Evolutionary conservation across 306 rosid genomes (phyloP).

Genomic region (Quercus rubra): DNA sequence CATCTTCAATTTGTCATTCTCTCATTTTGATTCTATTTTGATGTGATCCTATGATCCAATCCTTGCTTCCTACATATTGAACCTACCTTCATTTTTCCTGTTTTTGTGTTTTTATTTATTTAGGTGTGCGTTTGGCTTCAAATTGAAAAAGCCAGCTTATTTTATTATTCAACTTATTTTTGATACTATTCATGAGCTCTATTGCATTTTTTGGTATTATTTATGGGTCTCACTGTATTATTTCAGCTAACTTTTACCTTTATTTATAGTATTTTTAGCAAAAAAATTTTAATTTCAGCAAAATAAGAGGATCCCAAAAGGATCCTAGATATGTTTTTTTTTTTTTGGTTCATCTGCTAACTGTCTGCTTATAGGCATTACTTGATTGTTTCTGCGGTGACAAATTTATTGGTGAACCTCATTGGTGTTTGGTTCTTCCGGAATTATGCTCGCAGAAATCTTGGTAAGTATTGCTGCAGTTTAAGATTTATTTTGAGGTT

Average conservation of each 20-base stretch:
- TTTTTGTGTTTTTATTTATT: neutral
- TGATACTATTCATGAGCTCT: too few species aligned
- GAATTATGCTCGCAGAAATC: constrained; percentile 90
- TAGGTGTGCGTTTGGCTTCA: too few species aligned
- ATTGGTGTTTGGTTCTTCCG: constrained; percentile 99
- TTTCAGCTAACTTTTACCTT: too few species aligned
- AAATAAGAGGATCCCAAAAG: too few species aligned
- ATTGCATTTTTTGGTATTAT: too few species aligned
- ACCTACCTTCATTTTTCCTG: neutral
- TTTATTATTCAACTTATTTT: too few species aligned
- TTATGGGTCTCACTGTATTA: too few species aligned
- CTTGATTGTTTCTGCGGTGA: constrained; percentile 89
- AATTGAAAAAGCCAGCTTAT: too few species aligned
- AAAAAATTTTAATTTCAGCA: too few species aligned
- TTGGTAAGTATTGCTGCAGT: constrained; percentile 52
- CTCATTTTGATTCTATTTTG: constrained; percentile 3
- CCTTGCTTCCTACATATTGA: neutral
- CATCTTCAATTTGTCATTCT: constrained; percentile 3
- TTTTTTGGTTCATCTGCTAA: constrained; percentile 25
- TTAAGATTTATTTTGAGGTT: neutral
- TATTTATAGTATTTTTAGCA: too few species aligned
- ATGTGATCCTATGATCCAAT: neutral
- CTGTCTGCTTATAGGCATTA: constrained; percentile 70
- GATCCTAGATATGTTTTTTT: neutral
- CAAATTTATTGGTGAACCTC: constrained; percentile 91